Percentiles rank a stretch among this genome's conserved stretches.
Conservation (phyloP, 768 basidiomycete species). For the Guyanaporus albipodus region DNA sequence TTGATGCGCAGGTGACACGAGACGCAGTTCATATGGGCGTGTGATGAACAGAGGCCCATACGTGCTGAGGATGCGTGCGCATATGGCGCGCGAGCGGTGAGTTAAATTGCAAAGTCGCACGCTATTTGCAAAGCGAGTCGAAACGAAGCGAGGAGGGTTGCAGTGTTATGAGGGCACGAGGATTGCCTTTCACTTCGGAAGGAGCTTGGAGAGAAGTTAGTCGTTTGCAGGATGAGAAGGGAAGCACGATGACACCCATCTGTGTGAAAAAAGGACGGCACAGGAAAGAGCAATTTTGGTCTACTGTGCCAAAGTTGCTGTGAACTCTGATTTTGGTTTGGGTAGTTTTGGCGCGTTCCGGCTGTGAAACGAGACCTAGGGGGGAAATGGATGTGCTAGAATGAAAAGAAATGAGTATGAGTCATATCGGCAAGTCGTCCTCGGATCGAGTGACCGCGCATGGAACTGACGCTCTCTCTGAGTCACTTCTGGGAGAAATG, state of each 20-base stretch:
- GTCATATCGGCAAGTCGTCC: background rate
- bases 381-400: background rate
- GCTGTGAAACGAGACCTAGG: background rate
- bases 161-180: slow-evolving; percentile 1
- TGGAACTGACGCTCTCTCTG: background rate
- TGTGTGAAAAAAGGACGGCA: slow-evolving; percentile 4
- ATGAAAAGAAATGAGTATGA: background rate
- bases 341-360: background rate
- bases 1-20: background rate
- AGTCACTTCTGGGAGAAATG: background rate
- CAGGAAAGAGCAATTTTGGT: slow-evolving; percentile 1
- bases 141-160: slow-evolving; percentile 1
- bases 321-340: background rate
- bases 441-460: slow-evolving; percentile 11
- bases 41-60: background rate
- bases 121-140: slow-evolving; percentile 3
- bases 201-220: slow-evolving; percentile 16
- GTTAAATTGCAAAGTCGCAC: slow-evolving; percentile 19
- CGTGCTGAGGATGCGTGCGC: slow-evolving; percentile 7
- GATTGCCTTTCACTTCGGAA: slow-evolving; percentile 21
- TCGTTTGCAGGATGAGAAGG: slow-evolving; percentile 9
- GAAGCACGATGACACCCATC: slow-evolving; percentile 15
- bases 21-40: background rate
- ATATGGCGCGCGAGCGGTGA: slow-evolving; percentile 3
- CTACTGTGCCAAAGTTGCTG: slow-evolving; percentile 1